A percentile compares a stretch with the other conserved stretches of the same genome.
phyloP scores from a whole-genome alignment of 2,329 filamentous ascomycete genomes.

The Colletotrichum viniferum region DNA sequence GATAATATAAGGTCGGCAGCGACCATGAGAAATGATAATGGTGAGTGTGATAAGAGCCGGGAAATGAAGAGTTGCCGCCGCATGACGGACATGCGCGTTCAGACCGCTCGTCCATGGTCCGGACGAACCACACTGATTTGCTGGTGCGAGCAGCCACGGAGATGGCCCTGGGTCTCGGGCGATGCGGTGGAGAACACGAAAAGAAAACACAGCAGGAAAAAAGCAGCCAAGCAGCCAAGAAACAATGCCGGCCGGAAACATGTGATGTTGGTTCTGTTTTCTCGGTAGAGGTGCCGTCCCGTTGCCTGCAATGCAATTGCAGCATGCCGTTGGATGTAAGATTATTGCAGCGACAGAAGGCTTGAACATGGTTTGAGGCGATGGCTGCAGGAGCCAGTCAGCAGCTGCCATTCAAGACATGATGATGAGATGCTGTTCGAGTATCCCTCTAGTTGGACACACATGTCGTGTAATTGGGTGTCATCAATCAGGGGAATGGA shows the following conservation, averaged over 20 bases:
- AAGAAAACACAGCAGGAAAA: not conserved
- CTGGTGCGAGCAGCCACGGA: not conserved
- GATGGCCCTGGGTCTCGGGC: not conserved
- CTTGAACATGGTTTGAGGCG: not conserved
- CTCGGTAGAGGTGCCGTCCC: not conserved
- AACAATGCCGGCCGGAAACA: not conserved
- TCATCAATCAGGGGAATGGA: not conserved
- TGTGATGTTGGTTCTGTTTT: not conserved
- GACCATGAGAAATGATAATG: not conserved
- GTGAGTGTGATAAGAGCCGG: not conserved
- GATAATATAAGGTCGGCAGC: not conserved
- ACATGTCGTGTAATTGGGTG: not conserved
- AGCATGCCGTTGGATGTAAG: not conserved
- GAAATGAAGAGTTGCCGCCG: slow-evolving; percentile 4
- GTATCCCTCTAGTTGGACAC: not conserved
- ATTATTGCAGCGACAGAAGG: not conserved
- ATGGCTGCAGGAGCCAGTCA: not conserved
- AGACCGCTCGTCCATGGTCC: not conserved
- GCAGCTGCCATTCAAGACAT: not conserved
- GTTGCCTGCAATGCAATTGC: not conserved
- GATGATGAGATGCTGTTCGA: not conserved
- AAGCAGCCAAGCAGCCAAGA: not conserved
- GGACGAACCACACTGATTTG: not conserved
- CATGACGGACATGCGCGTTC: slow-evolving; percentile 1
- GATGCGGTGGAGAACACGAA: not conserved